Evolutionary conservation across 164 flowering plant species (phyloP), one percentile per base, ranked within the genome.

Genomic region (Kalanchoe fedtschenkoi): DNA sequence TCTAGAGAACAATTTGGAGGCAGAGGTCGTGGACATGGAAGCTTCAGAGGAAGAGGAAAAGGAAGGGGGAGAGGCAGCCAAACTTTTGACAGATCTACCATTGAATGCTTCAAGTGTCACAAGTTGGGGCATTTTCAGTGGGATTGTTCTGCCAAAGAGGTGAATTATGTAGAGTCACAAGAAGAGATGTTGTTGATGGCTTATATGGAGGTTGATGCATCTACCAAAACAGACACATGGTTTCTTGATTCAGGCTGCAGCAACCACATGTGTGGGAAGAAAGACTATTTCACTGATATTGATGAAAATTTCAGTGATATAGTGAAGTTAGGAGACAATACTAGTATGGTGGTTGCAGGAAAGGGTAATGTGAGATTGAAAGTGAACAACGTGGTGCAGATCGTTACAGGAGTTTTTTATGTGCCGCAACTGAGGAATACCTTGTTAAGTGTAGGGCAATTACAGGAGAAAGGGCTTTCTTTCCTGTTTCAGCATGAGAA

Each of bases 41-140:
- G 58, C 13, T 24, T 8, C 6, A 33, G 9, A 22, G 22, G 58
- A 63, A 26, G 29, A 19, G 34, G 10, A 9, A 11, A 57, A 26
- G 66, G 66, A 47, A 47, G 59, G 22, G 66, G 66, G 13, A 47
- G 66, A 46, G 56, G 56, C 1, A 1, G 65, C 2, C 35, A 62
- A 26, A 10, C 63, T 24, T 38, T 16, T 2, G 39, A 64, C 38
- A 69, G 60, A 65, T 56, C 72, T 5, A 59, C 19, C 2, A 16
- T 69, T 14, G 66, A 70, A 41, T 70, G 66, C 29, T 60, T 43
- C 24, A 68, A 65, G 57, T 69, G 72, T 65, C 68, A 65, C 10
- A 28, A 61, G 6, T 61, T 37, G 72, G 65, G 65, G 21, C n/a
- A n/a, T n/a, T n/a, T n/a, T n/a, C n/a, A n/a, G n/a, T n/a, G n/a